Evolutionary conservation across 495 filamentous ascomycete species (phyloP), one percentile per base, ranked within the genome.

Genomic region (Aspergillus sclerotiicarbonarius): DNA sequence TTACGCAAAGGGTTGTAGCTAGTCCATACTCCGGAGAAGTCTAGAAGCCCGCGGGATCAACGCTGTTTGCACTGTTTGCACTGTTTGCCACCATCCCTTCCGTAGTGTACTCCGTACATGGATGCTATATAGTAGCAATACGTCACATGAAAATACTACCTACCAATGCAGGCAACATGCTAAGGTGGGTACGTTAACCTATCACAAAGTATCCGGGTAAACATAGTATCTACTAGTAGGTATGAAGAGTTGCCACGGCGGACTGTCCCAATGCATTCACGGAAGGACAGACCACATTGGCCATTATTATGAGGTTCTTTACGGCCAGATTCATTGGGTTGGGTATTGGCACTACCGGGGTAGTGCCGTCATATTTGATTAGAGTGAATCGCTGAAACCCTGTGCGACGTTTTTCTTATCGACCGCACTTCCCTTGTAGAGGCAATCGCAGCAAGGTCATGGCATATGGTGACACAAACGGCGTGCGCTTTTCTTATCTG

Each of bases 51-150:
- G 8, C 37, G 13, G 37, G 33, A 10, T 41, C 8, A 41, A 41
- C 2, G 15, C n/a, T 41, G 71, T 73, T 73, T 73, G 69, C 65
- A 71, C 45, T 67, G 71, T 73, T 73, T 72, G 70, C 35, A n/a
- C n/a, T n/a, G n/a, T 20, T 16, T 15, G 3, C 2, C 8, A 10
- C 7, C 13, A 8, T 18, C 13, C 25, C 16, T 51, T 16, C 31
- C 31, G 31, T 7, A 53, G 30, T 12, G 37, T 29, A 35, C 45
- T 33, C 31, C 31, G 31, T 33, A 33, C n/a, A 10, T 33, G 10
- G 6, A 10, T 5, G 31, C 6, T 10, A 33, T 33, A 33, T 33
- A 10, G 31, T 33, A 10, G 13, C 8, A 35, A 35, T 35, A 1
- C 33, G 33, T 35, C 13, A 13, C 33, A 35, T 35, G 8, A 35